These are phyloP conservation scores for Lasiosphaeris hirsuta DNA, from an alignment of 495 filamentous ascomycete species.

Conservation along the genomic window DNA sequence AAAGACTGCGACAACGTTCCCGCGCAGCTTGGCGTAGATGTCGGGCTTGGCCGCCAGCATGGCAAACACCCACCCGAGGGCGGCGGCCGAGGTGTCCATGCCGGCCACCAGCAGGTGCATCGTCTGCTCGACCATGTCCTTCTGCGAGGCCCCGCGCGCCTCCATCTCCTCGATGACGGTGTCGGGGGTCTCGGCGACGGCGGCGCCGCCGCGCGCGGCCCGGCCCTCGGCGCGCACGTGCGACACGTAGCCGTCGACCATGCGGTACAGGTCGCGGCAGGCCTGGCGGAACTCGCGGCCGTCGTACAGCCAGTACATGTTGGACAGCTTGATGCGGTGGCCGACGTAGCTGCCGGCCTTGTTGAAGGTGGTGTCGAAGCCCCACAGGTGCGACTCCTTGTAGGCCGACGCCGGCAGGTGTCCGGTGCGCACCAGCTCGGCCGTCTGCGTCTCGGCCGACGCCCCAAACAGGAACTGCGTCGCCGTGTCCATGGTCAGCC, in stretches of 20 bases:
- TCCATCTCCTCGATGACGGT: constrained; percentile 7
- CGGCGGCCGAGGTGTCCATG: constrained; percentile 6
- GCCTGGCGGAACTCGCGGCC: constrained; percentile 3
- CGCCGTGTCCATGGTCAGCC: constrained; percentile 12
- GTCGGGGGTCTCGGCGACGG: neutral
- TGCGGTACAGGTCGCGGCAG: constrained; percentile 11
- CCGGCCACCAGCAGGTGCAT: constrained; percentile 7
- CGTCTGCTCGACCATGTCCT: constrained; percentile 6
- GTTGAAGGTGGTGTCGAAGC: constrained; percentile 11
- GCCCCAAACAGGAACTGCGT: constrained; percentile 12
- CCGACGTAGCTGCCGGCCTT: constrained; percentile 8
- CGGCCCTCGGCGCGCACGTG: constrained; percentile 2
- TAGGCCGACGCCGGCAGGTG: neutral
- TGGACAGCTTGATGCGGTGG: constrained; percentile 12
- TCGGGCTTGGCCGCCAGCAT: constrained; percentile 2
- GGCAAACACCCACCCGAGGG: constrained; percentile 8
- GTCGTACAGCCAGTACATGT: constrained; percentile 12
- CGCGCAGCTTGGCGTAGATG: neutral
- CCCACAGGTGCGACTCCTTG: constrained; percentile 5
- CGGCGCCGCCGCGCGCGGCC: neutral
- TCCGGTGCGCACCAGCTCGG: neutral
- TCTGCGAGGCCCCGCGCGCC: neutral
- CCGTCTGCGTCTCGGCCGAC: constrained; percentile 10
- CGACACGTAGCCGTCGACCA: constrained; percentile 6
- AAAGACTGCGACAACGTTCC: neutral